Evolutionary conservation across 2,329 filamentous ascomycete species (phyloP).

Genomic region (Fusarium cicatricum): DNA sequence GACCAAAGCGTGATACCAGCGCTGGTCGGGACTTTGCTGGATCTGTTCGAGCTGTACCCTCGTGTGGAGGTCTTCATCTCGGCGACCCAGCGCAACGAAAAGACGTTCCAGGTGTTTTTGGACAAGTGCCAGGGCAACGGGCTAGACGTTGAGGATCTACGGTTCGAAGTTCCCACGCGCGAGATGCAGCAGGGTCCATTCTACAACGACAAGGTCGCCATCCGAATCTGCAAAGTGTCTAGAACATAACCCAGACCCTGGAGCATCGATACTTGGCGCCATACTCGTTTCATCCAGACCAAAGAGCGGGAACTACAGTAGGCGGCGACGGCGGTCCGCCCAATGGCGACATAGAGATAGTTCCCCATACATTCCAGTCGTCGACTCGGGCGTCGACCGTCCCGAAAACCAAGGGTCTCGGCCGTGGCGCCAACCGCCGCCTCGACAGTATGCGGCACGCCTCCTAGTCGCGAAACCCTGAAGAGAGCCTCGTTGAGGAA

Average conservation of each 20-base stretch:
- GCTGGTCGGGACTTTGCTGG: slow-evolving; percentile 69
- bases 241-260: slow-evolving; percentile 25
- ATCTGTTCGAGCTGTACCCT: slow-evolving; percentile 67
- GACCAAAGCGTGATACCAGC: slow-evolving; percentile 70
- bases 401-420: slow-evolving; percentile 4
- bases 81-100: slow-evolving; percentile 73
- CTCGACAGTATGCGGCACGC: slow-evolving; percentile 15
- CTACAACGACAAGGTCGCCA: slow-evolving; percentile 66
- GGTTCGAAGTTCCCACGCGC: slow-evolving; percentile 51
- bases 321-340: neutral
- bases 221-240: slow-evolving; percentile 58
- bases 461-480: slow-evolving; percentile 16
- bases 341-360: slow-evolving; percentile 9
- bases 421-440: slow-evolving; percentile 13
- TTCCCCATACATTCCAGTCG: slow-evolving; percentile 37
- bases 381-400: slow-evolving; percentile 7
- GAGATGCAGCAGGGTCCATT: slow-evolving; percentile 67
- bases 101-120: slow-evolving; percentile 73
- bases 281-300: slow-evolving; percentile 12
- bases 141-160: slow-evolving; percentile 54
- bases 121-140: slow-evolving; percentile 61
- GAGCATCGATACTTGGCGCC: slow-evolving; percentile 3
- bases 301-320: neutral
- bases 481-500: neutral
- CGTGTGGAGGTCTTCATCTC: slow-evolving; percentile 69